Evolutionary conservation across 805 yeast genomes (phyloP), one percentile per base, ranked within the genome.

Genomic region (Metschnikowia hibisci): DNA sequence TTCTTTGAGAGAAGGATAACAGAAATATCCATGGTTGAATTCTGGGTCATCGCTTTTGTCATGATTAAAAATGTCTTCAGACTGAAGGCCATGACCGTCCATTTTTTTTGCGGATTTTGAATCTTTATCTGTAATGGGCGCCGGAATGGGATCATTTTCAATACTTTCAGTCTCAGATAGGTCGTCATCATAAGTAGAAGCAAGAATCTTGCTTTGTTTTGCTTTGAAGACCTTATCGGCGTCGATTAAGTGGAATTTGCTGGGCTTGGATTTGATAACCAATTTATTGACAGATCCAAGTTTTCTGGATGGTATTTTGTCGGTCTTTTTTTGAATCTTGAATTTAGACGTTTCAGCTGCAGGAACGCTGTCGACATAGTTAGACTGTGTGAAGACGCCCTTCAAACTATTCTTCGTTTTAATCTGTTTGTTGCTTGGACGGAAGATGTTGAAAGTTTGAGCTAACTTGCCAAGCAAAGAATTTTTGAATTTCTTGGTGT

Each of bases 1-100:
- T 25, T 76, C 78, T 2, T 64, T 66, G 12, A 82, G 63, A 0
- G 84, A 63, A 1, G 93, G 95, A 0, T 83, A 71, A 47, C 87
- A 79, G 89, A 91, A 86, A 54, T 85, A 85, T 3, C 76, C 85
- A 4, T 61, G 54, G 30, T 48, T 44, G 16, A 37, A 18, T 10
- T 34, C 42, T 29, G 40, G 52, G 14, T 37, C 40, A 20, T 37
- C 40, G 7, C 28, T 30, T n/a, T 51, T 56, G 23, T 49, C 54
- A 3, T 52, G 61, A 34, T 46, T n/a, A 9, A 22, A 25, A 13
- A 22, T 15, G 18, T 39, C 42, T 12, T 31, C 20, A 8, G 35
- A 15, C 15, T 39, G 13, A n/a, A 32, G 7, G 12, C 42, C 28
- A 6, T 32, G 27, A 12, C 42, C 42, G 11, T 37, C 31, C 27